Evolutionary conservation across 1,284 basidiomycete species (phyloP).

Genomic region (Apiotrichum siamense): DNA sequence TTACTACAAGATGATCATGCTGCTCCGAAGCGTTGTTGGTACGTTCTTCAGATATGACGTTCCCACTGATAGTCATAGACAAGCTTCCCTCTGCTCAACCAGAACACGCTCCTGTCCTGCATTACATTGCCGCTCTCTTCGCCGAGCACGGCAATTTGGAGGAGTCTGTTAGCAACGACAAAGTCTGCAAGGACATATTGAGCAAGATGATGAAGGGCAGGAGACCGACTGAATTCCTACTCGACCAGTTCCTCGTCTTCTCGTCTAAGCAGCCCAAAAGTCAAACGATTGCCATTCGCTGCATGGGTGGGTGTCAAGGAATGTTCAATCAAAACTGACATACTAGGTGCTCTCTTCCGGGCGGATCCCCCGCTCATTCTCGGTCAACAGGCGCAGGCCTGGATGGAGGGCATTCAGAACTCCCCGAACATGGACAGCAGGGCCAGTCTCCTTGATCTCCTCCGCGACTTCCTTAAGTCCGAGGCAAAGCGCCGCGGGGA

Average conservation of each 20-base stretch:
- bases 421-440: constrained; percentile 64
- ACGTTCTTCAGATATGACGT: constrained; percentile 25
- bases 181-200: constrained; percentile 49
- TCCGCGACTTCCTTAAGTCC: constrained; percentile 80
- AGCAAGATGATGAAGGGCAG: constrained; percentile 1
- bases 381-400: constrained; percentile 62
- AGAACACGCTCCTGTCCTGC: constrained; percentile 51
- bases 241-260: constrained; percentile 58
- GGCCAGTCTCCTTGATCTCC: constrained; percentile 70
- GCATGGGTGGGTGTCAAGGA: constrained; percentile 58
- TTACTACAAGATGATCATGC: constrained; percentile 64
- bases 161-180: constrained; percentile 57
- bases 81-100: constrained; percentile 3
- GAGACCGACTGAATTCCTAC: constrained; percentile 74
- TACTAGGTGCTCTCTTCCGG: constrained; percentile 77
- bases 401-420: constrained; percentile 82
- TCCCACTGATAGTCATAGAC: not conserved
- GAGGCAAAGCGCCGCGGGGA: constrained; percentile 59
- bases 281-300: constrained; percentile 52
- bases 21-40: constrained; percentile 79
- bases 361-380: constrained; percentile 86
- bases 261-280: constrained; percentile 16
- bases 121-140: constrained; percentile 75
- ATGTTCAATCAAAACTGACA: not conserved
- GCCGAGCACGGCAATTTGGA: constrained; percentile 88